Conservation (phyloP, 306 rosid species). For the Crotalaria pallida region DNA sequence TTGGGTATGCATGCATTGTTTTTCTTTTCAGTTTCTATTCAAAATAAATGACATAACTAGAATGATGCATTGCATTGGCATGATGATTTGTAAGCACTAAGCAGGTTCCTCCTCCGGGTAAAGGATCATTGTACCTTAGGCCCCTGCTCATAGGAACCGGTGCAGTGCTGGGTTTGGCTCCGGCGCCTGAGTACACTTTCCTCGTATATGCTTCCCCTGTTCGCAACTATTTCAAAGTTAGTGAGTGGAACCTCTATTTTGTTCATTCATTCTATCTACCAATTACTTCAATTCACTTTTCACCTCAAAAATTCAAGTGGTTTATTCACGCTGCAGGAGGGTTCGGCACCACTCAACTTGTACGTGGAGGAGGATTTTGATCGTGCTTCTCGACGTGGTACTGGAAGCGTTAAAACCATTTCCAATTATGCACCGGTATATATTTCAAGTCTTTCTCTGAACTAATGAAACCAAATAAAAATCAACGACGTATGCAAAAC, state of each 20-base stretch:
- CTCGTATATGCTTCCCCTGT: slow-evolving; percentile 87
- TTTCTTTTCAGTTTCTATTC: not conserved
- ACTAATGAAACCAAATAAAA: not conserved
- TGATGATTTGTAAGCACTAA: not conserved
- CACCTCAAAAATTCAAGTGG: not conserved
- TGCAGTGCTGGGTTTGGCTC: slow-evolving; percentile 72
- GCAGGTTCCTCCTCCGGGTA: slow-evolving; percentile 82
- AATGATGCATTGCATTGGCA: not conserved
- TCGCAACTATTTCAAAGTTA: slow-evolving; percentile 79
- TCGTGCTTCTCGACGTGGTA: slow-evolving; percentile 79
- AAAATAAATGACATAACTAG: not conserved
- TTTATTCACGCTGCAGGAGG: slow-evolving; percentile 42
- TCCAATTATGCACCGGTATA: slow-evolving; percentile 85
- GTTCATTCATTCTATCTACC: not conserved
- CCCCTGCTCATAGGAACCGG: slow-evolving; percentile 88
- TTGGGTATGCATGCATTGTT: slow-evolving; percentile 48
- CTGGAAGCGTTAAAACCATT: slow-evolving; percentile 74
- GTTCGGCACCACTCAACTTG: slow-evolving; percentile 73
- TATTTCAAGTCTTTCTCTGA: not conserved
- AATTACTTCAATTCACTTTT: not conserved
- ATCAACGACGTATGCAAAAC: not conserved
- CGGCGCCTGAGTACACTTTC: slow-evolving; percentile 73
- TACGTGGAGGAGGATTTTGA: slow-evolving; percentile 70
- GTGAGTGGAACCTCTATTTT: not conserved
- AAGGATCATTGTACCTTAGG: slow-evolving; percentile 79